Evolutionary conservation across 2,329 filamentous ascomycete genomes (phyloP).

Genomic region (Aureobasidium namibiae): DNA sequence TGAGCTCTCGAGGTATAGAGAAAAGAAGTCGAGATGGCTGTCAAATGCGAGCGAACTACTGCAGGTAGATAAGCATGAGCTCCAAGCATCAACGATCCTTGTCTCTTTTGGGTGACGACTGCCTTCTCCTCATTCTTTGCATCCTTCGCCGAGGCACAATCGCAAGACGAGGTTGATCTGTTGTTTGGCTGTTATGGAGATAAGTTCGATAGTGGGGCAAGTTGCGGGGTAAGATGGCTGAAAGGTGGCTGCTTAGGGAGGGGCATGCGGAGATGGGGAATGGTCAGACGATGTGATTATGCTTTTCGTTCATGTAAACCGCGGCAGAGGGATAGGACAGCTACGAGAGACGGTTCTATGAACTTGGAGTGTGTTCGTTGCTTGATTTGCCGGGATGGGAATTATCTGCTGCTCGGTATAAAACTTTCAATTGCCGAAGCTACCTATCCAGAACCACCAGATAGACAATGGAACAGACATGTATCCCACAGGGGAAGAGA

Average conservation of each 20-base stretch:
- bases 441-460: no score
- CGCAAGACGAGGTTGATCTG: neutral
- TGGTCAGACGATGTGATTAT: slow-evolving; percentile 2
- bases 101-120: neutral
- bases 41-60: neutral
- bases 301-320: neutral
- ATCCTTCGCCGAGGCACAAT: neutral
- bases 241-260: neutral
- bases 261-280: neutral
- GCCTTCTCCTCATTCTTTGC: neutral
- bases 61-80: slow-evolving; percentile 2
- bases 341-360: neutral
- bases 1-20: neutral
- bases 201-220: neutral
- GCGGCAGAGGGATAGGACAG: neutral
- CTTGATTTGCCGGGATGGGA: neutral
- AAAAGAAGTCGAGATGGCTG: neutral
- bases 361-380: neutral
- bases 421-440: no score
- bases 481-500: no score
- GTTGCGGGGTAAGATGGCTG: neutral
- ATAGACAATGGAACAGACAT: no score
- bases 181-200: neutral
- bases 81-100: neutral
- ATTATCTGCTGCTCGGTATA: neutral